Percentiles rank a stretch among this genome's conserved stretches.
These are phyloP conservation scores for Chenopodium suecicum DNA, from an alignment of 148 eudicot species.

Conservation along the genomic window DNA sequence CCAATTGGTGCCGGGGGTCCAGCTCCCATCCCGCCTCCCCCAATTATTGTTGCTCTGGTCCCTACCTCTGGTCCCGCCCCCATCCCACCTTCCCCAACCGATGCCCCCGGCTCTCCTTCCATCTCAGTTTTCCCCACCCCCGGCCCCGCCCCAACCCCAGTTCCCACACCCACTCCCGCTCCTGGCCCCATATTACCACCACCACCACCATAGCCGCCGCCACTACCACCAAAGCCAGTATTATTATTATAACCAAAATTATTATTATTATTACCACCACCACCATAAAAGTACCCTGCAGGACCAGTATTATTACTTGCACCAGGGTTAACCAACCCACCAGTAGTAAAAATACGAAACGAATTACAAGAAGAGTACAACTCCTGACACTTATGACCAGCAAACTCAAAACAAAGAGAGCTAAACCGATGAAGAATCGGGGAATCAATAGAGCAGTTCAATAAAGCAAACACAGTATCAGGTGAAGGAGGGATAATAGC, in stretches of 20 bases:
- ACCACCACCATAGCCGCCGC: background rate
- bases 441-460: constrained; percentile 87
- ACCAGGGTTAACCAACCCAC: constrained; percentile 3
- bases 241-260: background rate
- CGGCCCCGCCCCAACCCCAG: background rate
- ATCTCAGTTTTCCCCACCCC: background rate
- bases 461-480: constrained; percentile 77
- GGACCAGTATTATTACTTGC: constrained; percentile 21
- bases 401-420: constrained; percentile 74
- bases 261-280: background rate
- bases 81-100: background rate
- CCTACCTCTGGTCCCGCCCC: background rate
- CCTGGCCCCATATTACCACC: background rate
- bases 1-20: background rate
- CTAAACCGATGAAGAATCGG: constrained; percentile 77
- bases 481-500: constrained; percentile 71
- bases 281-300: constrained; percentile 22
- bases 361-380: constrained; percentile 71
- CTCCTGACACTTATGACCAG: constrained; percentile 77
- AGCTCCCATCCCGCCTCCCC: background rate
- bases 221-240: background rate
- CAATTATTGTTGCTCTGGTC: background rate
- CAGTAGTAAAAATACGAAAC: constrained; percentile 41
- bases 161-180: background rate
- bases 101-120: background rate